Conservation (phyloP, 371 early-diverging fungal species). For the Syncephalastrum sp. region DNA sequence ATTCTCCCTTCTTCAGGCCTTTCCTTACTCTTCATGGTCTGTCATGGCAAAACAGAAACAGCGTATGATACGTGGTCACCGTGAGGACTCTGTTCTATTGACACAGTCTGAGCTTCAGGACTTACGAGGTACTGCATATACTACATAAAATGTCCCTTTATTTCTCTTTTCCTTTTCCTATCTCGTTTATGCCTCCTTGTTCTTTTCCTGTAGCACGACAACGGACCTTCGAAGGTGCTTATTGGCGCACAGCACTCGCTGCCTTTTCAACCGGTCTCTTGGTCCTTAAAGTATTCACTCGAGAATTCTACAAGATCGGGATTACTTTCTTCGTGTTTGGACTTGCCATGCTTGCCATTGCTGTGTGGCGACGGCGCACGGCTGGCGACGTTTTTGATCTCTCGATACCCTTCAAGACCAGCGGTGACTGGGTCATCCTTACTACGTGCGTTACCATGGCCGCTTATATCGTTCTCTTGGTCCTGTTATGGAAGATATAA, state of each 20-base stretch:
- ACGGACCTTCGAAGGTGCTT: constrained; percentile 78
- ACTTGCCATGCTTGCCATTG: constrained; percentile 63
- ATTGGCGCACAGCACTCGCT: constrained; percentile 73
- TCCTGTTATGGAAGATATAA: constrained; percentile 35
- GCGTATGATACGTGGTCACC: constrained; percentile 41
- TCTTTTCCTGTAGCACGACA: constrained; percentile 54
- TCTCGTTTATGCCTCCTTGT: background rate
- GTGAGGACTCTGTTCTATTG: constrained; percentile 38
- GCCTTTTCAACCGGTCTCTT: constrained; percentile 70
- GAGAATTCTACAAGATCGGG: constrained; percentile 70
- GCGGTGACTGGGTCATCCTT: constrained; percentile 50
- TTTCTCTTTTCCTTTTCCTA: background rate
- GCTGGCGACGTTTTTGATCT: constrained; percentile 49
- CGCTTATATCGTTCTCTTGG: constrained; percentile 48
- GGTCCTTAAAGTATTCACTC: constrained; percentile 68
- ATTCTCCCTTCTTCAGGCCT: no score
- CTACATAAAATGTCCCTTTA: background rate
- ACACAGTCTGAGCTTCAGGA: constrained; percentile 41
- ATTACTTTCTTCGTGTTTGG: constrained; percentile 74
- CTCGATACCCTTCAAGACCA: constrained; percentile 44
- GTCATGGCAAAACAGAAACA: constrained; percentile 4
- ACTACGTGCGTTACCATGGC: constrained; percentile 51
- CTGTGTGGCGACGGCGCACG: constrained; percentile 54
- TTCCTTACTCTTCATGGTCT: no score
- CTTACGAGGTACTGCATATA: constrained; percentile 29